Percentiles rank a stretch among this genome's conserved stretches.
Evolutionary conservation across 306 rosid genomes (phyloP).

Genomic region (Ceratonia siliqua): DNA sequence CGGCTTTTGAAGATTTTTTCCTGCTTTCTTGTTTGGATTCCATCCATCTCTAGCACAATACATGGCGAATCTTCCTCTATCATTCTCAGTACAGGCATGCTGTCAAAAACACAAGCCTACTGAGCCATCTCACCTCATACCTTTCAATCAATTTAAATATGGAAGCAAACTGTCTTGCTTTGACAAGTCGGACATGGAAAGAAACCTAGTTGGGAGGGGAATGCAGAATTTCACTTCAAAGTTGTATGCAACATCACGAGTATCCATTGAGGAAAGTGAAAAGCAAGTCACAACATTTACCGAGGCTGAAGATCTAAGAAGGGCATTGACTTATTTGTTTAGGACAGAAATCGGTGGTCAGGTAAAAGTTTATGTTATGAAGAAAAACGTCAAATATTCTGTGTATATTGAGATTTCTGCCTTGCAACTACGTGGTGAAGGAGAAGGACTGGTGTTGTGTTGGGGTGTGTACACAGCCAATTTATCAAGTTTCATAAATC

Average conservation of each 20-base stretch:
- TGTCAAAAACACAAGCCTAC: slow-evolving; percentile 29
- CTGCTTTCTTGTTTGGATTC: slow-evolving; percentile 24
- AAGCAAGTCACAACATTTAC: slow-evolving; percentile 29
- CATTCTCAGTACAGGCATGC: slow-evolving; percentile 37
- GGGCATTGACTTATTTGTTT: slow-evolving; percentile 58
- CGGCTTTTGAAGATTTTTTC: slow-evolving; percentile 10
- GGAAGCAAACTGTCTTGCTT: slow-evolving; percentile 30
- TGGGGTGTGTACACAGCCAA: slow-evolving; percentile 75
- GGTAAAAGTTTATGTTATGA: slow-evolving; percentile 67
- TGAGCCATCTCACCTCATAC: slow-evolving; percentile 35
- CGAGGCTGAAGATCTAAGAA: slow-evolving; percentile 40
- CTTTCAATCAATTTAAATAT: slow-evolving; percentile 29
- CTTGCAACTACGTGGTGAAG: slow-evolving; percentile 33
- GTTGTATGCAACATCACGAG: slow-evolving; percentile 46
- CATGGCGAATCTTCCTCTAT: slow-evolving; percentile 60
- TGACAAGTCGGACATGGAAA: slow-evolving; percentile 39
- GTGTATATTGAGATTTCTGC: slow-evolving; percentile 64
- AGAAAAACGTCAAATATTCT: slow-evolving; percentile 47
- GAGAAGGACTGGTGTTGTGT: slow-evolving; percentile 46
- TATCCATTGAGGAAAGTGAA: slow-evolving; percentile 48
- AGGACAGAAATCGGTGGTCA: slow-evolving; percentile 72
- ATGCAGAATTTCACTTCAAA: slow-evolving; percentile 35
- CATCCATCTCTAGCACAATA: slow-evolving; percentile 22
- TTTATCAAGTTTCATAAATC: slow-evolving; percentile 45
- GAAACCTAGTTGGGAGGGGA: slow-evolving; percentile 36